Conservation (phyloP, 2,329 filamentous ascomycete species). For the Colletotrichum theobromicola region DNA sequence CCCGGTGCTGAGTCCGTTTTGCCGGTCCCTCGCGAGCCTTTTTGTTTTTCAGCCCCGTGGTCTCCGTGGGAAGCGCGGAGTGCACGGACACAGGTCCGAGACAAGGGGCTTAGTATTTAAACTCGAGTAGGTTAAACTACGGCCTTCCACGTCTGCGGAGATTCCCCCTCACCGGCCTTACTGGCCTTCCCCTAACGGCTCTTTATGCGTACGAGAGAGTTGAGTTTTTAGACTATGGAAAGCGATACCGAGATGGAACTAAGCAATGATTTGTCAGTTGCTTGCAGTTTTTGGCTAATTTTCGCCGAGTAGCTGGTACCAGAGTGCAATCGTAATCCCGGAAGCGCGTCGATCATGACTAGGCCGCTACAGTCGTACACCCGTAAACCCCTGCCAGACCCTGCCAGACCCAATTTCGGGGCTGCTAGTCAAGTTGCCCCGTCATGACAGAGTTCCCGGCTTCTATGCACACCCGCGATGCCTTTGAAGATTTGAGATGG, state of each 20-base stretch:
- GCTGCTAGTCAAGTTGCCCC: neutral
- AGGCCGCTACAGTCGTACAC: neutral
- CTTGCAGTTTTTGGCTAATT: neutral
- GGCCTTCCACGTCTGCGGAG: neutral
- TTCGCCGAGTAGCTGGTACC: neutral
- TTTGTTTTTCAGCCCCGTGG: conserved; percentile 4
- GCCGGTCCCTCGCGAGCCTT: neutral
- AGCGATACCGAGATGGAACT: neutral
- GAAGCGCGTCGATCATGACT: neutral
- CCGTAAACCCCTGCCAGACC: neutral
- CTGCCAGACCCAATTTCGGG: neutral
- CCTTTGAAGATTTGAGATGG: neutral
- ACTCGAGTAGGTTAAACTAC: neutral
- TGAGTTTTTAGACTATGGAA: neutral
- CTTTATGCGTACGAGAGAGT: neutral
- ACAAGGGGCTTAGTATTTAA: neutral
- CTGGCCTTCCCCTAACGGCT: neutral
- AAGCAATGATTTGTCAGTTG: neutral
- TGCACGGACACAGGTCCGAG: neutral
- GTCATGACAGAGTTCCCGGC: neutral
- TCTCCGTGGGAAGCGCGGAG: neutral
- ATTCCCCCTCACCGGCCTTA: neutral
- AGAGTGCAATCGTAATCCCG: neutral
- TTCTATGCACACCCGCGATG: neutral
- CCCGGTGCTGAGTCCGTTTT: neutral